Conservation (phyloP, 495 filamentous ascomycete species). For the Neurospora sp. region DNA sequence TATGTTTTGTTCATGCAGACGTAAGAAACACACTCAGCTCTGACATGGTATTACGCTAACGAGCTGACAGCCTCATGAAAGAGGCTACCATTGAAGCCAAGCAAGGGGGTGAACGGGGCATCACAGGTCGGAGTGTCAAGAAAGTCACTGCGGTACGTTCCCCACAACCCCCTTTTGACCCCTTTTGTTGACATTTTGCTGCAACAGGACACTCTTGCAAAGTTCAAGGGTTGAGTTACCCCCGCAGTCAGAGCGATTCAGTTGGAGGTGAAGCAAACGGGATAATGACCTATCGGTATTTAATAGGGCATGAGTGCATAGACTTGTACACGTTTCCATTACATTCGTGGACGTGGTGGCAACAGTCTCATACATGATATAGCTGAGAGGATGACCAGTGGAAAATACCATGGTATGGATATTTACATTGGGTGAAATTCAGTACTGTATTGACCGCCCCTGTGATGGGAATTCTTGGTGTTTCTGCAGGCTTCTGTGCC, state of each 20-base stretch:
- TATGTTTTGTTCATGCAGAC: constrained; percentile 86
- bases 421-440: background rate
- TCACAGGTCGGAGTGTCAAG: constrained; percentile 63
- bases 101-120: constrained; percentile 58
- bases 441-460: background rate
- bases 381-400: background rate
- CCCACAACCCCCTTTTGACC: background rate
- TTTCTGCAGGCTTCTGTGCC: constrained; percentile 23
- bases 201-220: constrained; percentile 55
- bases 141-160: constrained; percentile 63
- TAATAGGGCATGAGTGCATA: background rate
- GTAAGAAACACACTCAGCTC: constrained; percentile 35
- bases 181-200: constrained; percentile 6
- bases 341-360: background rate
- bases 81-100: constrained; percentile 72
- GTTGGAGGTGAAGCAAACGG: background rate
- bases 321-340: background rate
- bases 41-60: constrained; percentile 5
- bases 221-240: constrained; percentile 59
- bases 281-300: background rate
- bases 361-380: background rate
- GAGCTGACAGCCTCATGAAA: constrained; percentile 57
- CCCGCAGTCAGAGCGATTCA: background rate
- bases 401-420: background rate
- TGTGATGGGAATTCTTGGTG: constrained; percentile 5